Evolutionary conservation across 441 rosid genomes (phyloP).

Genomic region (Aleurites moluccanus): DNA sequence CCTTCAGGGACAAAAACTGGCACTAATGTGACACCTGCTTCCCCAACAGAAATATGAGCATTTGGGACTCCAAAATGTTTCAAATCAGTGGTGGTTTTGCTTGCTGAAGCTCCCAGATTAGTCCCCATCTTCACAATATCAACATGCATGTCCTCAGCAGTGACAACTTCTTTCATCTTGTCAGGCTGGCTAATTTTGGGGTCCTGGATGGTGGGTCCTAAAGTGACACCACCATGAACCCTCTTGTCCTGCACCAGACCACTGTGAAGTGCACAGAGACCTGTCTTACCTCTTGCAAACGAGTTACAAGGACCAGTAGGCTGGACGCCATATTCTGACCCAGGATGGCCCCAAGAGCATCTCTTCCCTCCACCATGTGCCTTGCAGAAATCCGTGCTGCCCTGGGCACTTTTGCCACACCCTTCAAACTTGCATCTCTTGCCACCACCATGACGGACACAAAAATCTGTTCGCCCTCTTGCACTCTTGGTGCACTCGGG

Average conservation of each 20-base stretch:
- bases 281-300: conserved; percentile 87
- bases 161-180: conserved; percentile 50
- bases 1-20: conserved; percentile 74
- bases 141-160: conserved; percentile 57
- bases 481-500: conserved; percentile 95
- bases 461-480: conserved; percentile 90
- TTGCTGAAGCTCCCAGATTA: conserved; percentile 30
- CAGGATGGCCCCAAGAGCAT: conserved; percentile 91
- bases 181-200: conserved; percentile 42
- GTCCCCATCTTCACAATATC: conserved; percentile 43
- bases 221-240: conserved; percentile 78
- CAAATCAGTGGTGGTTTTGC: conserved; percentile 34
- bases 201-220: conserved; percentile 58
- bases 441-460: conserved; percentile 99
- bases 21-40: conserved; percentile 28
- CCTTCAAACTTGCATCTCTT: conserved; percentile 84
- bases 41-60: conserved; percentile 22
- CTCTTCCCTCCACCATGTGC: conserved; percentile 99
- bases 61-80: conserved; percentile 36
- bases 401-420: conserved; percentile 97
- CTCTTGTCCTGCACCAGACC: conserved; percentile 85
- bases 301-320: conserved; percentile 71
- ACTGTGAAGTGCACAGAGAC: conserved; percentile 87
- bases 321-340: conserved; percentile 60
- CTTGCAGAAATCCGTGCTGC: conserved; percentile 95